Evolutionary conservation across 495 filamentous ascomycete species (phyloP).

Genomic region (Tuber umbilicatum): DNA sequence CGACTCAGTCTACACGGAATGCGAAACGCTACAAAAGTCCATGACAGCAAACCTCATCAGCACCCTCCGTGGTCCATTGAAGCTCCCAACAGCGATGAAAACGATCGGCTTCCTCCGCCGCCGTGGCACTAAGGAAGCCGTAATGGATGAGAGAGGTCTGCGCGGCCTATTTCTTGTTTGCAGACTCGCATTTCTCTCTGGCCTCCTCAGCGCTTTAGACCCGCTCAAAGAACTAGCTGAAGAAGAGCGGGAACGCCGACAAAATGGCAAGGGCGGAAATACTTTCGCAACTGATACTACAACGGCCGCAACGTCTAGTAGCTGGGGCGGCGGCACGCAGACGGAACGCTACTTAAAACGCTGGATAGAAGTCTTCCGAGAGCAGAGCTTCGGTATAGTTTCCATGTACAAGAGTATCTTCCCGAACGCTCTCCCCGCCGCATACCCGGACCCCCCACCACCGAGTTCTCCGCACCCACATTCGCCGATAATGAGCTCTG

Average conservation of each 20-base stretch:
- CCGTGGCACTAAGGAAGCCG: slow-evolving; percentile 61
- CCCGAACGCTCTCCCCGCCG: slow-evolving; percentile 45
- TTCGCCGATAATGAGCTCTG: slow-evolving; percentile 2
- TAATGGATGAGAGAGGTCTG: slow-evolving; percentile 56
- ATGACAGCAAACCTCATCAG: slow-evolving; percentile 81
- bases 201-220: slow-evolving; percentile 74
- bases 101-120: slow-evolving; percentile 87
- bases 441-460: slow-evolving; percentile 41
- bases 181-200: slow-evolving; percentile 68
- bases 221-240: slow-evolving; percentile 84
- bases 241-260: slow-evolving; percentile 61
- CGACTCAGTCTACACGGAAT: slow-evolving; percentile 63
- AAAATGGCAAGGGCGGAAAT: slow-evolving; percentile 24
- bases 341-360: slow-evolving; percentile 90
- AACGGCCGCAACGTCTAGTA: slow-evolving; percentile 33
- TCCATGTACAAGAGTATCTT: slow-evolving; percentile 91
- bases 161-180: slow-evolving; percentile 85
- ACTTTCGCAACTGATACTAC: slow-evolving; percentile 5
- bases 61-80: slow-evolving; percentile 71
- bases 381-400: slow-evolving; percentile 93
- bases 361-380: slow-evolving; percentile 96
- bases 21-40: slow-evolving; percentile 79
- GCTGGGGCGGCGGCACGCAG: slow-evolving; percentile 75
- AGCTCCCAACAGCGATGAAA: slow-evolving; percentile 83
- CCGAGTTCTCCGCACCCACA: slow-evolving; percentile 41